These are phyloP conservation scores for Orbilia brochopaga DNA, from an alignment of 2,329 filamentous ascomycete species.

Conservation along the genomic window DNA sequence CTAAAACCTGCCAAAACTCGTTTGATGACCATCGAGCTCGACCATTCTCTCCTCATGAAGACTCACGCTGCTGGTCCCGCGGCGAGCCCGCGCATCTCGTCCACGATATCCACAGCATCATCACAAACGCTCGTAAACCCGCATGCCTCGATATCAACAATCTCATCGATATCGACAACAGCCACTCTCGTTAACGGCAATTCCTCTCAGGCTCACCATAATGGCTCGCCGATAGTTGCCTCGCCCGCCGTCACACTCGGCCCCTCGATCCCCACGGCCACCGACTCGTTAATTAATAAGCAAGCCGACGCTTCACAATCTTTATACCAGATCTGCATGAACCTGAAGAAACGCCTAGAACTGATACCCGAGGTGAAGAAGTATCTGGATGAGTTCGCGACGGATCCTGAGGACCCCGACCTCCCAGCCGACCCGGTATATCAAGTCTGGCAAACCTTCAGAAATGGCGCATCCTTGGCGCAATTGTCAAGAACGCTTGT, in stretches of 20 bases:
- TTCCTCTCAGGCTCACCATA: constrained; percentile 11
- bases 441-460: constrained; percentile 84
- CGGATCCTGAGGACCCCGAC: constrained; percentile 67
- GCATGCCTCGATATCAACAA: constrained; percentile 43
- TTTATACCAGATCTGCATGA: constrained; percentile 92
- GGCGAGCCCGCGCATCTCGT: constrained; percentile 48
- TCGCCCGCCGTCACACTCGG: constrained; percentile 52
- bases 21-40: constrained; percentile 56
- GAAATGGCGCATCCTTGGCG: constrained; percentile 81
- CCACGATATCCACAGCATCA: constrained; percentile 51
- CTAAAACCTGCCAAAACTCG: constrained; percentile 55
- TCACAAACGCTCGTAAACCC: constrained; percentile 49
- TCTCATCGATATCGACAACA: constrained; percentile 52
- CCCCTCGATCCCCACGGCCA: constrained; percentile 52
- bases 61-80: constrained; percentile 52
- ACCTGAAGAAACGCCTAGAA: constrained; percentile 78
- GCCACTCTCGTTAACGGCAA: constrained; percentile 30
- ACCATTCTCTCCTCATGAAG: constrained; percentile 53
- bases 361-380: constrained; percentile 81
- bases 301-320: constrained; percentile 89
- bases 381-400: constrained; percentile 64
- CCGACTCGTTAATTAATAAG: constrained; percentile 81
- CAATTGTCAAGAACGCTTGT: constrained; percentile 85
- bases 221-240: constrained; percentile 39
- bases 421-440: constrained; percentile 82